Conservation (phyloP, 208 protist species). For the Leishmania tropica region DNA sequence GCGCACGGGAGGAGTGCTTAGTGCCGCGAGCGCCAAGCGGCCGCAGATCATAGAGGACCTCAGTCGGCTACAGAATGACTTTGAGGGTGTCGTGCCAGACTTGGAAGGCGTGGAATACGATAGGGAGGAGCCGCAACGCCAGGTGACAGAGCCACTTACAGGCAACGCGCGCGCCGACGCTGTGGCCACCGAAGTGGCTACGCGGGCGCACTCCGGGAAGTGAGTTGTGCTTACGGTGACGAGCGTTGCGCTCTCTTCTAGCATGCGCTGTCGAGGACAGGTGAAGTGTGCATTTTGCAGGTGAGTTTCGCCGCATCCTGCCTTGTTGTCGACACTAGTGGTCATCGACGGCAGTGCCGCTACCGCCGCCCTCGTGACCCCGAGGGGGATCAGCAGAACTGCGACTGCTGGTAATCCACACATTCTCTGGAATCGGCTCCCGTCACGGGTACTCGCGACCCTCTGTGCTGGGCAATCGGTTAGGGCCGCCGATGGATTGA, state of each 20-base stretch:
- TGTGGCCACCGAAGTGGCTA: not conserved
- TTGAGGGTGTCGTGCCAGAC: slow-evolving; percentile 24
- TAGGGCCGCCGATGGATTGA: too few relatives aligned
- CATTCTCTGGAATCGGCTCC: not conserved
- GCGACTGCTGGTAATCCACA: not conserved
- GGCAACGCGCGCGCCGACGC: slow-evolving; percentile 7
- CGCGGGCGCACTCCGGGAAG: not conserved
- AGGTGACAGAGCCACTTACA: not conserved
- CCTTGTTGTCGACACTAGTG: not conserved
- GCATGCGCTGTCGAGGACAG: not conserved
- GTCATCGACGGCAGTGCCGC: not conserved
- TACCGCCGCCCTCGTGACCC: not conserved
- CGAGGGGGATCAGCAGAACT: not conserved
- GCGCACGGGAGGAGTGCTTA: slow-evolving; percentile 54
- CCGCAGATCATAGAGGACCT: slow-evolving; percentile 37
- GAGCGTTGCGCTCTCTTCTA: not conserved
- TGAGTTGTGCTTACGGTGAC: not conserved
- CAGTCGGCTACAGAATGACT: slow-evolving; percentile 21
- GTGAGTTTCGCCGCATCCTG: not conserved
- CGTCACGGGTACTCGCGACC: not conserved
- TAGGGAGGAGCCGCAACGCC: slow-evolving; percentile 6
- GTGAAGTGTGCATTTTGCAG: not conserved
- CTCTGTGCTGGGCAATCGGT: not conserved
- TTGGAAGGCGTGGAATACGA: slow-evolving; percentile 20
- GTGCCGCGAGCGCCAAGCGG: slow-evolving; percentile 38